These are phyloP conservation scores for Dysphania ambrosioides DNA, from an alignment of 148 eudicot species.

Conservation along the genomic window DNA sequence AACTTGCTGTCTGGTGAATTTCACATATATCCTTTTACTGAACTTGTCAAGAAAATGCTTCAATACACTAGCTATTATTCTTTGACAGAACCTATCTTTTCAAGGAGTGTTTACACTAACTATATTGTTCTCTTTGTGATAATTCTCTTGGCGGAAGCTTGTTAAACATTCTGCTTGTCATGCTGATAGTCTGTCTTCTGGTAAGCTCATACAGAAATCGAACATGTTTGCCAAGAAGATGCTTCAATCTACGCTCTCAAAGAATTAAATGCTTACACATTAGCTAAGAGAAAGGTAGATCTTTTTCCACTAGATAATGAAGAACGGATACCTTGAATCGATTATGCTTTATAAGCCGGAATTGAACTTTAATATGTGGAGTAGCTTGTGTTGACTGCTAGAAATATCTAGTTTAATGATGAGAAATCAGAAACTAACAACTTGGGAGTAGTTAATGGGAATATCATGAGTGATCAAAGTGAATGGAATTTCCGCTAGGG, in stretches of 20 bases:
- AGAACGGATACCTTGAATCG: constrained; percentile 9
- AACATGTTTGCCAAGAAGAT: too few relatives aligned
- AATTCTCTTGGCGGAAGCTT: background rate
- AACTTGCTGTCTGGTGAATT: background rate
- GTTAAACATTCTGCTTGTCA: background rate
- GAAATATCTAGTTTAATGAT: background rate
- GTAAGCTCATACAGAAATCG: too few relatives aligned
- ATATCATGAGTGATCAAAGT: constrained; percentile 1
- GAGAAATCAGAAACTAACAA: background rate
- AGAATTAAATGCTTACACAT: too few relatives aligned
- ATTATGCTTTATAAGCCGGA: too few relatives aligned
- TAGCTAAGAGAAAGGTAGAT: background rate
- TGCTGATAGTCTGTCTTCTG: too few relatives aligned
- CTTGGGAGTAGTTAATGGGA: background rate
- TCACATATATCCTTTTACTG: too few relatives aligned
- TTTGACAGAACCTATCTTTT: background rate
- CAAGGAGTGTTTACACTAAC: background rate
- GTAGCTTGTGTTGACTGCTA: background rate
- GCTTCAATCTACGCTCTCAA: too few relatives aligned
- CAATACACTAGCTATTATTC: background rate
- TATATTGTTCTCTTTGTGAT: background rate
- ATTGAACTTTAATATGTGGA: too few relatives aligned
- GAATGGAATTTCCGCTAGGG: constrained; percentile 6
- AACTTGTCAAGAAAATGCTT: background rate
- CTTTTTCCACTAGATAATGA: too few relatives aligned